Evolutionary conservation across 2,329 filamentous ascomycete genomes (phyloP).

Genomic region (Trichoderma sp.): DNA sequence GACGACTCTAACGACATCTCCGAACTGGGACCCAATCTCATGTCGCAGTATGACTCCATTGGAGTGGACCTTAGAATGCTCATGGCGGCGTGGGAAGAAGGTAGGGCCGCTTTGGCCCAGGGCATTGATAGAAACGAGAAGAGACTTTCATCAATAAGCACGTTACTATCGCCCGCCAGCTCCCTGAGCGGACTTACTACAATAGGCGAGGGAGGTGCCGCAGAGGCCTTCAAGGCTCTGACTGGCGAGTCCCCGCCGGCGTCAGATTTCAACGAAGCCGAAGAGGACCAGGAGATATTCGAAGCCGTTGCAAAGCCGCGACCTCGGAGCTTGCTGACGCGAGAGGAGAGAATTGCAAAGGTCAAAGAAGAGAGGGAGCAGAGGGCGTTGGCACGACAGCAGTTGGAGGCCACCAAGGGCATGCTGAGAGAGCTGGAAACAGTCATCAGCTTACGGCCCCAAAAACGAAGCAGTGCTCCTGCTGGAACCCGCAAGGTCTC

Average conservation of each 20-base stretch:
- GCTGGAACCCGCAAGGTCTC: slow-evolving; percentile 43
- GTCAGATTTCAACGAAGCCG: slow-evolving; percentile 56
- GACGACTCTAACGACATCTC: slow-evolving; percentile 72
- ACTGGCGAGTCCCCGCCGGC: slow-evolving; percentile 67
- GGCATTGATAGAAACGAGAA: slow-evolving; percentile 82
- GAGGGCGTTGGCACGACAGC: slow-evolving; percentile 70
- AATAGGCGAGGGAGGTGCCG: slow-evolving; percentile 53
- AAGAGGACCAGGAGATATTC: slow-evolving; percentile 78
- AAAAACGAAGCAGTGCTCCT: slow-evolving; percentile 41
- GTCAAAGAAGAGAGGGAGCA: slow-evolving; percentile 84
- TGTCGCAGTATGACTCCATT: slow-evolving; percentile 93
- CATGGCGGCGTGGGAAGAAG: slow-evolving; percentile 83
- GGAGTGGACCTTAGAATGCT: slow-evolving; percentile 81
- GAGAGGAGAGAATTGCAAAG: slow-evolving; percentile 84
- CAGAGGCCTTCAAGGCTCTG: slow-evolving; percentile 71
- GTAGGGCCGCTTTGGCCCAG: slow-evolving; percentile 76
- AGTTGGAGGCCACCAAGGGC: slow-evolving; percentile 76
- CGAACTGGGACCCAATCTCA: slow-evolving; percentile 75
- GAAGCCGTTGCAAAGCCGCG: slow-evolving; percentile 80
- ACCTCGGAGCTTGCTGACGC: slow-evolving; percentile 69
- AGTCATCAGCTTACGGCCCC: slow-evolving; percentile 66
- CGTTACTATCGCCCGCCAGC: slow-evolving; percentile 57
- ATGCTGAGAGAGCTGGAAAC: slow-evolving; percentile 94
- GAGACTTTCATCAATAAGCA: slow-evolving; percentile 63
- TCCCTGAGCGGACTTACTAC: slow-evolving; percentile 70